Conservation (phyloP, 345 rosid genomes). For the Salix purpurea region DNA sequence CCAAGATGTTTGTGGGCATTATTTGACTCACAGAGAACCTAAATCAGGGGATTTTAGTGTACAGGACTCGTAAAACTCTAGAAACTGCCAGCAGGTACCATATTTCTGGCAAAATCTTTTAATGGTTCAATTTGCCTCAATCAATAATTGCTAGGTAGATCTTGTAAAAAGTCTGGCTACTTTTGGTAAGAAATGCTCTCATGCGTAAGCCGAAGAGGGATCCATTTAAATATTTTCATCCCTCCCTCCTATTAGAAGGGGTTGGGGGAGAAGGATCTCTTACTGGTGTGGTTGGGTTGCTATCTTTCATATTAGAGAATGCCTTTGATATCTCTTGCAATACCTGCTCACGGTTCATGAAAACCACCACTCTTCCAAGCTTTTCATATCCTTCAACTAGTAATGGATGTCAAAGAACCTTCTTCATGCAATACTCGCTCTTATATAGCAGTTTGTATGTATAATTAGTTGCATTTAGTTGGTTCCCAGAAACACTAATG, state of each 20-base stretch:
- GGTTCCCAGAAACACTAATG: neutral
- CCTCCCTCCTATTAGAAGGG: neutral
- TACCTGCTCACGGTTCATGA: neutral
- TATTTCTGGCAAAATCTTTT: neutral
- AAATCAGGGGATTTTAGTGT: neutral
- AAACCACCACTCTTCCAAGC: neutral
- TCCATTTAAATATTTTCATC: neutral
- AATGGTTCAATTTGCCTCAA: neutral
- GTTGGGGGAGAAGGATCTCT: neutral
- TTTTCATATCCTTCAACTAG: neutral
- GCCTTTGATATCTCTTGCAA: neutral
- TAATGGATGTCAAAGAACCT: neutral
- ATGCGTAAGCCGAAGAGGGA: neutral
- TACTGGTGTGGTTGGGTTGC: neutral
- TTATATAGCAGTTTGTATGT: neutral
- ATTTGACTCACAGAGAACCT: neutral
- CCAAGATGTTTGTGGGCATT: neutral
- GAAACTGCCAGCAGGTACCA: neutral
- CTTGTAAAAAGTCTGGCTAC: neutral
- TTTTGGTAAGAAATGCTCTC: neutral
- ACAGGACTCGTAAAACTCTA: neutral
- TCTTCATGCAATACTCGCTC: neutral
- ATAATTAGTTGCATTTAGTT: neutral
- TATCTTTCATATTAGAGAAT: neutral
- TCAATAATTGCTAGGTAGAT: neutral